Evolutionary conservation across 257 asterid genomes (phyloP).

Genomic region (Verbena officinalis): DNA sequence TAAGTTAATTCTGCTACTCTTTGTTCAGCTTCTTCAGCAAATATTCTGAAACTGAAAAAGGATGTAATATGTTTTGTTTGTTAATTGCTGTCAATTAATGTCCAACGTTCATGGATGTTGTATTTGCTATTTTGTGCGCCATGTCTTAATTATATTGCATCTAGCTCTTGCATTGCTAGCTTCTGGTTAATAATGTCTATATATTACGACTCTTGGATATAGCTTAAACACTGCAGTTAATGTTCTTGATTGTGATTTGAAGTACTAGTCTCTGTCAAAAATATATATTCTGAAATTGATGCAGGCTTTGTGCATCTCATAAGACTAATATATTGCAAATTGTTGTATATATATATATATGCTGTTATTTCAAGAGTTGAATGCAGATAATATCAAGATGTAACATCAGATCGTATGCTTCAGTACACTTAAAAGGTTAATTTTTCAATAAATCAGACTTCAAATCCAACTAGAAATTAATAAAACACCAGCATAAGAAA

Average conservation of each 20-base stretch:
- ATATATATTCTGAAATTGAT: constrained; percentile 31
- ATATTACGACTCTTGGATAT: constrained; percentile 27
- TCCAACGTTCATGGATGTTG: not conserved
- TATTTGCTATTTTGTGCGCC: too few relatives aligned
- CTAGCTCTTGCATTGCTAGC: not conserved
- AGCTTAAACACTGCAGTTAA: constrained; percentile 35
- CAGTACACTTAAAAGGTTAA: not conserved
- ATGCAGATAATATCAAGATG: constrained; percentile 25
- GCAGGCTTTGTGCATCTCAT: constrained; percentile 28
- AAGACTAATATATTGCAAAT: constrained; percentile 8
- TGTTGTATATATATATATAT: too few relatives aligned
- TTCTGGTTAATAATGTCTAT: constrained; percentile 10
- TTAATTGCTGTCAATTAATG: constrained; percentile 13
- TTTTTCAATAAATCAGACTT: constrained; percentile 26
- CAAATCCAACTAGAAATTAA: constrained; percentile 28
- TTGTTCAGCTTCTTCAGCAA: not conserved
- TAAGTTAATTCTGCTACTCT: constrained; percentile 35
- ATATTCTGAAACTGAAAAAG: constrained; percentile 19
- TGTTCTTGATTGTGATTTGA: constrained; percentile 9
- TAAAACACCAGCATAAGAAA: constrained; percentile 16
- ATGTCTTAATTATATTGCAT: not conserved
- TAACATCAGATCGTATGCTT: constrained; percentile 27
- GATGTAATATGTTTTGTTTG: constrained; percentile 31
- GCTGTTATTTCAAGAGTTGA: constrained; percentile 31
- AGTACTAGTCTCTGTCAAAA: constrained; percentile 26